Evolutionary conservation across 2,329 filamentous ascomycete genomes (phyloP).

Genomic region (Ophiosphaerella herpotricha): DNA sequence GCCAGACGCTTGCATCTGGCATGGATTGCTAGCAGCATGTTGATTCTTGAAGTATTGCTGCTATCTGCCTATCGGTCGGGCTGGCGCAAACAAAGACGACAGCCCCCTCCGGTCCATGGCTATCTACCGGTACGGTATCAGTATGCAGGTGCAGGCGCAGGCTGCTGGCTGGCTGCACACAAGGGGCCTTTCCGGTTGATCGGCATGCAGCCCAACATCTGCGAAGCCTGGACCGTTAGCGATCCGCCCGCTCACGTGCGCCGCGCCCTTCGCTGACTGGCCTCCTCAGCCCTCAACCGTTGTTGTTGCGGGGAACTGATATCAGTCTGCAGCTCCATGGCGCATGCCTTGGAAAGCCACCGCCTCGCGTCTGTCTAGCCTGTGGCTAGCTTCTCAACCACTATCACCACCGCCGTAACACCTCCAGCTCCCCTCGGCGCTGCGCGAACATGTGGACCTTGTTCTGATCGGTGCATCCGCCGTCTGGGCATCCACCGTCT

Average conservation of each 20-base stretch:
- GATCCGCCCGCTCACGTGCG: too few species aligned
- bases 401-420: neutral
- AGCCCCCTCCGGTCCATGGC: neutral
- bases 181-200: slow-evolving; percentile 13
- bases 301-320: neutral
- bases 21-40: neutral
- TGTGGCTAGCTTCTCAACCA: slow-evolving; percentile 1
- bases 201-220: slow-evolving; percentile 24
- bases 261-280: neutral
- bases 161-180: slow-evolving; percentile 12
- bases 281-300: neutral
- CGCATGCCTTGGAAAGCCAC: neutral
- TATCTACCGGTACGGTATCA: neutral
- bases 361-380: neutral
- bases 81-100: too few species aligned
- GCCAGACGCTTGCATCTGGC: slow-evolving; percentile 6
- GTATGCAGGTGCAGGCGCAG: too few species aligned
- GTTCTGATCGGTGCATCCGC: too few species aligned
- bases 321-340: neutral
- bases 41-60: too few species aligned
- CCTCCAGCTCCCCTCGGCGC: neutral
- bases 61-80: too few species aligned
- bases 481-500: too few species aligned
- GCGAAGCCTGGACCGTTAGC: slow-evolving; percentile 12
- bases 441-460: slow-evolving; percentile 1